Evolutionary conservation across 441 rosid genomes (phyloP).

Genomic region (Populus hybrid): DNA sequence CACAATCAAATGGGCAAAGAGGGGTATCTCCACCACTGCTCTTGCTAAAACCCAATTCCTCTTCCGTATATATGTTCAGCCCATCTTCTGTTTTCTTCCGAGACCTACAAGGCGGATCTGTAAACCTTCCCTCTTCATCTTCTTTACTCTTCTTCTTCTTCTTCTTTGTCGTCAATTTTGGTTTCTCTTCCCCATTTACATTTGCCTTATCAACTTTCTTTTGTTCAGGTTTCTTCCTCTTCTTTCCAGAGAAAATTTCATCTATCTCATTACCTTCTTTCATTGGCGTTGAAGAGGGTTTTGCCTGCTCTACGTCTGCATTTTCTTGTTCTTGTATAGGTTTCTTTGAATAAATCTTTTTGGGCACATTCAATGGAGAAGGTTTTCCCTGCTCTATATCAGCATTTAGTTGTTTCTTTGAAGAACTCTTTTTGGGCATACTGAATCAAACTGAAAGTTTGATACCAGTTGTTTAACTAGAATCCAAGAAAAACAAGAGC

Average conservation of each 20-base stretch:
- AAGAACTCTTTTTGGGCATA: background rate
- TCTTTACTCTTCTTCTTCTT: conserved; percentile 31
- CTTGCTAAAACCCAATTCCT: conserved; percentile 61
- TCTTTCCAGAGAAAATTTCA: conserved; percentile 31
- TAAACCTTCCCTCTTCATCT: conserved; percentile 21
- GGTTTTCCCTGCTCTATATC: background rate
- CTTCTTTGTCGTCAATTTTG: conserved; percentile 19
- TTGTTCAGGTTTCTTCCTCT: conserved; percentile 32
- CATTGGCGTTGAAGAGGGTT: conserved; percentile 3
- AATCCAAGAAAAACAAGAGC: background rate
- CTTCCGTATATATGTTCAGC: conserved; percentile 47
- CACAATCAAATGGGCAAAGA: conserved; percentile 80
- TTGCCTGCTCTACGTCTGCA: background rate
- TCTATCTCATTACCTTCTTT: conserved; percentile 22
- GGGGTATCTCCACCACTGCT: conserved; percentile 58
- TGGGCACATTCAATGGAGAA: background rate
- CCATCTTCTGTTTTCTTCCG: conserved; percentile 61
- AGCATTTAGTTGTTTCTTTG: background rate
- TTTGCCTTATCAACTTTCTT: conserved; percentile 1
- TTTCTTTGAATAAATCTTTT: conserved; percentile 8
- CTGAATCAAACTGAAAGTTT: background rate
- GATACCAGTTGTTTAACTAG: background rate
- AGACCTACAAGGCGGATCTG: conserved; percentile 23
- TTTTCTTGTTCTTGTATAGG: background rate
- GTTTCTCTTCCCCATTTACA: conserved; percentile 5